phyloP scores from a whole-genome alignment of 345 rosid genomes.

The Noccaea caerulescens region DNA sequence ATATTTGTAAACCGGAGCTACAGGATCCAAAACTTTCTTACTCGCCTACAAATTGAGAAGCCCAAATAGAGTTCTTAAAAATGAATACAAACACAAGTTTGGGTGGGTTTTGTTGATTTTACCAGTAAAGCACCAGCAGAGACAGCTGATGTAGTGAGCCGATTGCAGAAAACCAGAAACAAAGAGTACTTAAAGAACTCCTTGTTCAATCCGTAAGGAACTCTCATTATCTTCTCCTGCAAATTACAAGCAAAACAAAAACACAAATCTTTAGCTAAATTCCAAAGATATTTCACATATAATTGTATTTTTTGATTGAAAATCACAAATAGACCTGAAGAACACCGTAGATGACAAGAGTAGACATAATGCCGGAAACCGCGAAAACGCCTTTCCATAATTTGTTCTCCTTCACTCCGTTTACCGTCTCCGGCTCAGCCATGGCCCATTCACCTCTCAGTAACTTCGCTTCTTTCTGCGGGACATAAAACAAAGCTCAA shows the following conservation, averaged over 20 bases:
- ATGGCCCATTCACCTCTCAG: constrained; percentile 53
- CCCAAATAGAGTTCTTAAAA: background rate
- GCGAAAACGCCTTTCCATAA: constrained; percentile 79
- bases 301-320: background rate
- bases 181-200: constrained; percentile 80
- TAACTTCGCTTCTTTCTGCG: background rate
- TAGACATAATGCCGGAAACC: constrained; percentile 81
- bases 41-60: constrained; percentile 56
- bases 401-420: constrained; percentile 55
- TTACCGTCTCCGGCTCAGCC: constrained; percentile 60
- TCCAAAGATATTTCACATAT: background rate
- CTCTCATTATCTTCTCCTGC: constrained; percentile 96
- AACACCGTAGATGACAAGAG: constrained; percentile 93
- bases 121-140: constrained; percentile 83
- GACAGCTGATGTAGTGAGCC: constrained; percentile 80
- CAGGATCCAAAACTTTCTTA: constrained; percentile 81
- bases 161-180: constrained; percentile 95
- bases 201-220: constrained; percentile 75
- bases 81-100: constrained; percentile 22
- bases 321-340: constrained; percentile 58
- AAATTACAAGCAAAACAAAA: constrained; percentile 16
- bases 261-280: background rate
- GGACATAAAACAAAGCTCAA: background rate
- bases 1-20: constrained; percentile 90
- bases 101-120: constrained; percentile 10